Evolutionary conservation across 768 basidiomycete species (phyloP).

Genomic region (Podaxis sp.): DNA sequence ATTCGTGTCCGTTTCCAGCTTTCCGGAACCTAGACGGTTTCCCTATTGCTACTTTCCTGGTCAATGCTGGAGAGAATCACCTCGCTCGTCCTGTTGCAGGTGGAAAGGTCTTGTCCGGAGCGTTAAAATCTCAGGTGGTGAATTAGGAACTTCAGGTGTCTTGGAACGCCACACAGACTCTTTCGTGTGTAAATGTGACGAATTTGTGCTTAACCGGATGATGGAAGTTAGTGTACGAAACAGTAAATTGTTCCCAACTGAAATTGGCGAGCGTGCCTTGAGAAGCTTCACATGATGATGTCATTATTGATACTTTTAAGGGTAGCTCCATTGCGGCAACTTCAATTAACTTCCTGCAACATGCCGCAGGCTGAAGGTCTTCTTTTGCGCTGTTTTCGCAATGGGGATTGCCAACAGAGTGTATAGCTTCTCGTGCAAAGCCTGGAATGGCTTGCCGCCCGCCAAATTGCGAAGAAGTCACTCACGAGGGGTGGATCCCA

Average conservation of each 20-base stretch:
- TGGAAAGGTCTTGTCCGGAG: constrained; percentile 45
- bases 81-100: constrained; percentile 49
- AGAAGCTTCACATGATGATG: no score
- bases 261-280: no score
- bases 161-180: neutral
- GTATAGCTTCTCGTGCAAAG: neutral
- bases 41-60: constrained; percentile 41
- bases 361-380: no score
- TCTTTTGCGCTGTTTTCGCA: no score
- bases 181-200: no score
- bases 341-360: no score
- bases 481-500: neutral
- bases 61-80: constrained; percentile 44
- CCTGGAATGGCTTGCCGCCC: neutral
- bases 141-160: neutral
- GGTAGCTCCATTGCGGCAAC: no score
- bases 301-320: no score
- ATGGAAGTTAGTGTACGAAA: no score
- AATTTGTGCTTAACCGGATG: no score
- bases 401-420: no score
- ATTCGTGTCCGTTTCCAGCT: constrained; percentile 21
- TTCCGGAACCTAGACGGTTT: constrained; percentile 46
- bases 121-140: constrained; percentile 30
- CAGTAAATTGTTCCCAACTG: no score
- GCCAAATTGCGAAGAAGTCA: neutral